Conservation (phyloP, 2,329 filamentous ascomycete genomes). For the Xylariales sp. region DNA sequence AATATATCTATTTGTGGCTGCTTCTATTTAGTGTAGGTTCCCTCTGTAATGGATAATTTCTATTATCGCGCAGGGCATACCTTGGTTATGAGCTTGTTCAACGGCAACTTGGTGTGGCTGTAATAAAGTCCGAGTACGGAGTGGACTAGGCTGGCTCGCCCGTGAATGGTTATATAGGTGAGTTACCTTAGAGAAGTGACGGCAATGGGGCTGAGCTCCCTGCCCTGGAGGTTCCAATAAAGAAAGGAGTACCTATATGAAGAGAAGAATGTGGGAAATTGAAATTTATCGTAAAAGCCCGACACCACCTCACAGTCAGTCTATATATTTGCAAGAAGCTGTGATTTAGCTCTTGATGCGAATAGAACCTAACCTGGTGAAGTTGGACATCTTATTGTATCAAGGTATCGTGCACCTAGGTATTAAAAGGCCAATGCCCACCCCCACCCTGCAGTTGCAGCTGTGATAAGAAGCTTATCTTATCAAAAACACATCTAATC, state of each 20-base stretch:
- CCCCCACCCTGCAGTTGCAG: conserved; percentile 5
- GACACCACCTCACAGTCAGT: too few relatives aligned
- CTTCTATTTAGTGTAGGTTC: neutral
- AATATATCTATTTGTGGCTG: neutral
- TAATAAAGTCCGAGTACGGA: neutral
- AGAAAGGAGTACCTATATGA: too few relatives aligned
- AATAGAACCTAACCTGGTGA: too few relatives aligned
- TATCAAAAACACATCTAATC: conserved; percentile 27
- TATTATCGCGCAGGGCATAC: neutral
- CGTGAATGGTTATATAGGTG: neutral
- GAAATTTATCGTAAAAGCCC: neutral
- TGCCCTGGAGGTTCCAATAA: neutral
- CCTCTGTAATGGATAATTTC: neutral
- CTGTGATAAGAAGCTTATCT: conserved; percentile 16
- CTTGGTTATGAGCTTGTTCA: neutral
- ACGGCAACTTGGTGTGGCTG: neutral
- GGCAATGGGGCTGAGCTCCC: too few relatives aligned
- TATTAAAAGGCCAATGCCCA: too few relatives aligned
- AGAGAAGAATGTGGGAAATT: neutral
- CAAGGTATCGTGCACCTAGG: too few relatives aligned
- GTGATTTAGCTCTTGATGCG: too few relatives aligned
- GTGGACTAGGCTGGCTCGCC: neutral
- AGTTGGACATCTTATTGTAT: too few relatives aligned
- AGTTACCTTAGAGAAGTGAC: too few relatives aligned
- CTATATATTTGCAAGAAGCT: too few relatives aligned